Evolutionary conservation across 257 asterid species (phyloP).

Genomic region (Paulownia fortunei): DNA sequence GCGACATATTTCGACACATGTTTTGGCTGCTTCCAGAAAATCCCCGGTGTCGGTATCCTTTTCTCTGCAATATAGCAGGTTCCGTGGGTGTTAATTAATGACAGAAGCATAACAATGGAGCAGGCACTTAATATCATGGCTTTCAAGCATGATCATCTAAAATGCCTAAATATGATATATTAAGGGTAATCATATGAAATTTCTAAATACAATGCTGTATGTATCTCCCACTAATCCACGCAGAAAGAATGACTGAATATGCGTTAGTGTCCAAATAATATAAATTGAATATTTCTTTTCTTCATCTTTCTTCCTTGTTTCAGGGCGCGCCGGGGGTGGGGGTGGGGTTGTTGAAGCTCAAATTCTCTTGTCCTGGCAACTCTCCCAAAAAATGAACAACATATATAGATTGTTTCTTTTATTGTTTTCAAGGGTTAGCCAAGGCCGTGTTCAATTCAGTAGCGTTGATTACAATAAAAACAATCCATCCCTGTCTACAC

Average conservation of each 20-base stretch:
- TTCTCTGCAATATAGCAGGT: slow-evolving; percentile 55
- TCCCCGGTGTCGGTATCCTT: slow-evolving; percentile 80
- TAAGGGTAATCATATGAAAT: not conserved
- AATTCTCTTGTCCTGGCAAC: not conserved
- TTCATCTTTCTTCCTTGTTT: not conserved
- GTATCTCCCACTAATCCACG: not conserved
- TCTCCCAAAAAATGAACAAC: not conserved
- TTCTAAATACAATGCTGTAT: not conserved
- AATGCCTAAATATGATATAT: not conserved
- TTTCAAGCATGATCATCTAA: not conserved
- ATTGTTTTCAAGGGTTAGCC: not conserved
- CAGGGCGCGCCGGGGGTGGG: not conserved
- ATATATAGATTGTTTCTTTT: not conserved
- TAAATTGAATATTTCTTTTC: not conserved
- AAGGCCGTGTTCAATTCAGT: not conserved
- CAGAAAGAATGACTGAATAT: not conserved
- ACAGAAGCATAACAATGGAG: not conserved
- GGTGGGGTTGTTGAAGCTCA: not conserved
- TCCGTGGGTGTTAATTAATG: slow-evolving; percentile 10
- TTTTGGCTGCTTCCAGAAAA: slow-evolving; percentile 82
- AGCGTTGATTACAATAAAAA: not conserved
- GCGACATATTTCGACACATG: slow-evolving; percentile 69
- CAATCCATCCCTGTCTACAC: not conserved
- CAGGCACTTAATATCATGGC: not conserved
- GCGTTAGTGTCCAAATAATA: not conserved